phyloP scores from a whole-genome alignment of 805 yeast genomes.

The Cyberlindnera japonica region DNA sequence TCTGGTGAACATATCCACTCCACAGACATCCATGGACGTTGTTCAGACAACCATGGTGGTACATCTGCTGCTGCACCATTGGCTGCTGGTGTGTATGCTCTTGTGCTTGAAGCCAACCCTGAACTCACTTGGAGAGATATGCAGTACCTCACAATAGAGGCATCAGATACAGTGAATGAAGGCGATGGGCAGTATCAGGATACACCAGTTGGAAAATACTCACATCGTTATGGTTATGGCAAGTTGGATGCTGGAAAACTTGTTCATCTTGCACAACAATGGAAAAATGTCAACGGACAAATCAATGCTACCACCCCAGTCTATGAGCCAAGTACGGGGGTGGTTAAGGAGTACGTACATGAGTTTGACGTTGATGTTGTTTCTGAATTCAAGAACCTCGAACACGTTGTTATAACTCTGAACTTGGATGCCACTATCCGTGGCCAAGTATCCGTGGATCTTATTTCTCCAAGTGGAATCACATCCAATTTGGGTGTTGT shows the following conservation, averaged over 20 bases:
- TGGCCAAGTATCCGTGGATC: constrained; percentile 63
- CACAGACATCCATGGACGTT: constrained; percentile 67
- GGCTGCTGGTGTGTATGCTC: constrained; percentile 92
- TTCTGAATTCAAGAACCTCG: constrained; percentile 64
- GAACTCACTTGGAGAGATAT: constrained; percentile 92
- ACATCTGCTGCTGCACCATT: constrained; percentile 99
- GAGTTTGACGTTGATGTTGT: constrained; percentile 48
- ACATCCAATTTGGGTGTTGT: constrained; percentile 68
- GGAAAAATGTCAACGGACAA: constrained; percentile 90
- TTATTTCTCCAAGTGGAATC: constrained; percentile 74
- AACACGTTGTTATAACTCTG: constrained; percentile 82
- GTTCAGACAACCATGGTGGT: constrained; percentile 84
- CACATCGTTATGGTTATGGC: constrained; percentile 91
- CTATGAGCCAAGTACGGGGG: constrained; percentile 7
- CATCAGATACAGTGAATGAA: constrained; percentile 66
- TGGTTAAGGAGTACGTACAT: constrained; percentile 29
- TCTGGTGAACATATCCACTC: constrained; percentile 87
- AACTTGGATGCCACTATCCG: constrained; percentile 61
- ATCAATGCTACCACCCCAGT: constrained; percentile 48
- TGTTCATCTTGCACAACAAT: constrained; percentile 66
- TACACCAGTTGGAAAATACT: constrained; percentile 63
- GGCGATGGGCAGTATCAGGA: constrained; percentile 70
- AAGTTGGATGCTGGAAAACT: constrained; percentile 77
- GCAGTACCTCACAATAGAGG: constrained; percentile 74
- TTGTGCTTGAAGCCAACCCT: constrained; percentile 81